Evolutionary conservation across 805 yeast species (phyloP), one percentile per base, ranked within the genome.

Genomic region (Saccharomycodes ludwigii): DNA sequence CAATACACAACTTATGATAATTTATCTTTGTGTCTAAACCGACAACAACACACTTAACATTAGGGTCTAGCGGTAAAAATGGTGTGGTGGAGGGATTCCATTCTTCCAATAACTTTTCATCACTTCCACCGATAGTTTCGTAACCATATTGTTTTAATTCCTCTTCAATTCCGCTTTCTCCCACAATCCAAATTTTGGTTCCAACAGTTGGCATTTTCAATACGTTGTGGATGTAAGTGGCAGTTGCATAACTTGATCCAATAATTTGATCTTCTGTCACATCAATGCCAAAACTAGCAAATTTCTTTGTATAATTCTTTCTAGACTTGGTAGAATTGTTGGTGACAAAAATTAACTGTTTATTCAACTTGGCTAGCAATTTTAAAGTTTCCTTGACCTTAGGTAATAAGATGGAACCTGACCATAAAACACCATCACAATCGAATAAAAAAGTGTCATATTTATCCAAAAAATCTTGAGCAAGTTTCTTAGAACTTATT

Each of bases 381-480:
- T 66, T 64, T 25, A 91, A 54, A 0, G 95, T 80, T 52, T 91
- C 96, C 9, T 63, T 66, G 2, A 83, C 80, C 12, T 69, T 61
- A 5, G 96, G 96, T 29, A 91, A 64, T 16, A 83, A 56, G 41
- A 76, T 81, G 39, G 71, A 74, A 2, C 97, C 97, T 30, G 80
- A 59, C 98, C 98, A 91, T 37, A 91, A 63, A 4, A 91, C 98
- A 20, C 98, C 98, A 52, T 91, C 98, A 60, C 98, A 91, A 49
- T 91, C 98, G 52, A 91, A 91, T 42, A 91, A 61, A 46, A 86
- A 88, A 37, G 82, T 84, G 50, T 85, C 95, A 52, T 78, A 80
- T 32, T 64, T 50, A 41, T 66, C 69, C 7, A 91, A 56, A 29
- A 91, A 58, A 6, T 58, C 47, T 32, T 67, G 56, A 4, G 70